phyloP scores from a whole-genome alignment of 2,329 filamentous ascomycete species.

The Colletotrichum ledebouriae region DNA sequence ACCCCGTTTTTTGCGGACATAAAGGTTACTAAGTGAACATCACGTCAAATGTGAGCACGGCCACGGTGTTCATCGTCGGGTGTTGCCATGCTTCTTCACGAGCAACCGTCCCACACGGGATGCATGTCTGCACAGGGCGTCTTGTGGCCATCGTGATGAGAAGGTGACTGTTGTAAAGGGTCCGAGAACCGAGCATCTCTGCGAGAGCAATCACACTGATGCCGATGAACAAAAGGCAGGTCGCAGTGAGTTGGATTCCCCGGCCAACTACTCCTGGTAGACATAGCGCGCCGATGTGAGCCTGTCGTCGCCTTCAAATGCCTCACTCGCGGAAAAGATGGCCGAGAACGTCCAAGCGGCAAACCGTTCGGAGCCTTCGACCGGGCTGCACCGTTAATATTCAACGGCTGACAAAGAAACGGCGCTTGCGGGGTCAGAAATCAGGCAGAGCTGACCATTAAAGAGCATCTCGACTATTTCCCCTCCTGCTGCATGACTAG shows the following conservation, averaged over 20 bases:
- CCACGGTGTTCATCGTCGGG: constrained; percentile 1
- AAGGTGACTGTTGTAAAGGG: background rate
- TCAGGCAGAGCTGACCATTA: background rate
- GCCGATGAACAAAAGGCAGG: background rate
- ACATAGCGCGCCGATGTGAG: constrained; percentile 4
- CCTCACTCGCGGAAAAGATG: background rate
- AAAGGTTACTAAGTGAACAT: no score
- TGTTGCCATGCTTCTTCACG: background rate
- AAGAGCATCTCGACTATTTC: background rate
- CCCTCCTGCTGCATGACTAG: constrained; percentile 18
- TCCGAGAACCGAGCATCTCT: background rate
- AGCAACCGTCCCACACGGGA: background rate
- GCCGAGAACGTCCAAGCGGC: constrained; percentile 9
- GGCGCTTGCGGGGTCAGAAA: background rate
- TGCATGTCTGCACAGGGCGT: constrained; percentile 5
- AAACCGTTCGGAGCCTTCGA: background rate
- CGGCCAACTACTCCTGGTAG: constrained; percentile 1
- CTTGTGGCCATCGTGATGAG: background rate
- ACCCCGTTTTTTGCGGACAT: no score
- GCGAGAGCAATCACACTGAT: background rate
- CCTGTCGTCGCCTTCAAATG: background rate
- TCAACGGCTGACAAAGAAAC: background rate
- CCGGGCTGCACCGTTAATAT: background rate
- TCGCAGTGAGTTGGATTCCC: background rate
- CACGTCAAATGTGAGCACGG: constrained; percentile 15